Conservation (phyloP, 768 basidiomycete species). For the Naematelia encephala region DNA sequence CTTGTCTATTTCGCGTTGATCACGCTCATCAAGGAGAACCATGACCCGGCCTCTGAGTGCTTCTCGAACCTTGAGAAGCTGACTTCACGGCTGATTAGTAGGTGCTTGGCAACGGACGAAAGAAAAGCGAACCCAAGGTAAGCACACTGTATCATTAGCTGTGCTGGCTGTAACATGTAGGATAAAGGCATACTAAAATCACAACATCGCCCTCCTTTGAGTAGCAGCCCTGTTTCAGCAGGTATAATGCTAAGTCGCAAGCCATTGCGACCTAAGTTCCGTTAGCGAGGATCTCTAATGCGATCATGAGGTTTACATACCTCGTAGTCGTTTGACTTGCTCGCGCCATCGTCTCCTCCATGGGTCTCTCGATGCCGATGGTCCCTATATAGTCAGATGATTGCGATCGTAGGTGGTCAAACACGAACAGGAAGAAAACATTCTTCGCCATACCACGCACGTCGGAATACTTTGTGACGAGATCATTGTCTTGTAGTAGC, state of each 20-base stretch:
- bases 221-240: conserved; percentile 59
- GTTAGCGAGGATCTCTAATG: conserved; percentile 37
- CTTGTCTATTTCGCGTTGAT: conserved; percentile 13
- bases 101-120: neutral
- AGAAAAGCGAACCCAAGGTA: conserved; percentile 19
- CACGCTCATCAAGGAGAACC: conserved; percentile 15
- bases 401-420: neutral
- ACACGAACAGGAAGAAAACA: conserved; percentile 60
- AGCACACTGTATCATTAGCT: conserved; percentile 18
- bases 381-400: conserved; percentile 29
- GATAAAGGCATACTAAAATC: conserved; percentile 52
- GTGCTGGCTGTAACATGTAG: too few species aligned
- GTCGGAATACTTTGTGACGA: conserved; percentile 2
- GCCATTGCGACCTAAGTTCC: conserved; percentile 58
- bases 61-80: conserved; percentile 14
- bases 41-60: conserved; percentile 10
- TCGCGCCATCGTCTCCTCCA: conserved; percentile 61
- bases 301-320: conserved; percentile 53
- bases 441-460: conserved; percentile 60
- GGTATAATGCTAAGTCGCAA: conserved; percentile 58
- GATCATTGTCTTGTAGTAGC: conserved; percentile 8
- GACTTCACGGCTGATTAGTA: conserved; percentile 10
- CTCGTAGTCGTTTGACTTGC: conserved; percentile 68
- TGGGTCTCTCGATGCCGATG: conserved; percentile 64
- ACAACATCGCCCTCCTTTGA: conserved; percentile 57